Evolutionary conservation across 1,284 basidiomycete genomes (phyloP).

Genomic region (Meira nashicola): DNA sequence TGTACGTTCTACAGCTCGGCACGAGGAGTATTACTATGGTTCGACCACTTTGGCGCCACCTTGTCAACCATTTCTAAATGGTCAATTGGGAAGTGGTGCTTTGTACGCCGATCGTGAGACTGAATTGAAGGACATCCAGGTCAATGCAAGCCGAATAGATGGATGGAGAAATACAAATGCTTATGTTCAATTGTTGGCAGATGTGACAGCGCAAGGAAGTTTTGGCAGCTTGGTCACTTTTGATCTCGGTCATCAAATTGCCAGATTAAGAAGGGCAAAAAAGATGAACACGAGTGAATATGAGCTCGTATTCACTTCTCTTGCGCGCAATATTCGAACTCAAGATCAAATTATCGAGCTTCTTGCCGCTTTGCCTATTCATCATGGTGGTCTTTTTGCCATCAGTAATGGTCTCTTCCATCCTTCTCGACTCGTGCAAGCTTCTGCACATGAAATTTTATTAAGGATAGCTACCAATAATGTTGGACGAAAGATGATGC

Average conservation of each 20-base stretch:
- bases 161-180: slow-evolving; percentile 69
- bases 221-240: slow-evolving; percentile 62
- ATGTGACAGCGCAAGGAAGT: slow-evolving; percentile 57
- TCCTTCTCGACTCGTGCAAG: slow-evolving; percentile 68
- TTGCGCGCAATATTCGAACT: slow-evolving; percentile 56
- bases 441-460: slow-evolving; percentile 65
- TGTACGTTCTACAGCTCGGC: slow-evolving; percentile 68
- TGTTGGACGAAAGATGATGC: slow-evolving; percentile 75
- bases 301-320: slow-evolving; percentile 68
- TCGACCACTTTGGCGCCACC: slow-evolving; percentile 65
- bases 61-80: slow-evolving; percentile 54
- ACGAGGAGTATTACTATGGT: slow-evolving; percentile 69
- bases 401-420: slow-evolving; percentile 87
- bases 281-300: slow-evolving; percentile 65
- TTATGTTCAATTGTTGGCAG: slow-evolving; percentile 60
- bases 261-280: slow-evolving; percentile 63
- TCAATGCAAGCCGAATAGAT: slow-evolving; percentile 71
- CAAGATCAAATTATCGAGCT: slow-evolving; percentile 82
- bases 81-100: slow-evolving; percentile 64
- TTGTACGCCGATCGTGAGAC: slow-evolving; percentile 65
- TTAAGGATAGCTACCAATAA: slow-evolving; percentile 17
- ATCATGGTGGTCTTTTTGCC: slow-evolving; percentile 75
- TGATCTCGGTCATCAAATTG: slow-evolving; percentile 70
- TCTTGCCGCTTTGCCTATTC: slow-evolving; percentile 69
- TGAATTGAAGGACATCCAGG: slow-evolving; percentile 62